Evolutionary conservation across 768 basidiomycete species (phyloP), one percentile per base, ranked within the genome.

Genomic region (Trametes cinnabarina): DNA sequence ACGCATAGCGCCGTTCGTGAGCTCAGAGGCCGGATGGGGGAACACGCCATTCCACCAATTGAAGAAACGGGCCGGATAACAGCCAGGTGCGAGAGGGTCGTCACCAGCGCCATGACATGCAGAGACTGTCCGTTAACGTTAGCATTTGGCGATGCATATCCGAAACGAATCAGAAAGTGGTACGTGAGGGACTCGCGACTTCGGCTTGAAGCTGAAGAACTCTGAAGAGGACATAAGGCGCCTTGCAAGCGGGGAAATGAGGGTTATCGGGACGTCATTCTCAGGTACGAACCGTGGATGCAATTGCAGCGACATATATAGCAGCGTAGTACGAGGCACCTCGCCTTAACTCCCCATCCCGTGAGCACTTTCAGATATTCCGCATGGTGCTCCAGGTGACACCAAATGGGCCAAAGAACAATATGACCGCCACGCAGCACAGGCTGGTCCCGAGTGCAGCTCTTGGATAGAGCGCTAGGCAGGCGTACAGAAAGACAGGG

Each of bases 21-120:
- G 82, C 71, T 98, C 95, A 11, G 95, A 94, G 2, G 94, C 95
- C 0, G 96, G 96, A 72, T 99, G 93, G 0, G 96, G 97, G 75
- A 99, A 99, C n/a, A 98, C 84, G 52, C 79, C 82, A 74, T 95
- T 93, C 92, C 96, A 97, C 96, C 97, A 99, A 49, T 87, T 78
- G 78, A 98, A 98, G 76, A 98, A 92, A 51, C 85, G 84, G n/a
- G 90, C 86, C 1, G 97, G 96, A 73, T 98, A 99, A 71, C 96
- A 95, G 61, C 74, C 74, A 0, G 90, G 79, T 0, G 91, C 83
- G 55, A 97, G 78, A 4, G 92, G 93, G 70, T 95, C 91, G 68
- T 95, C 88, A 1, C 94, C 95, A 9, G 94, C 88, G 20, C 95
- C 94, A 68, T 95, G 90, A 69, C 94, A 98, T 1, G 94, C 85